These are phyloP conservation scores for Neopestalotiopsis sp. DNA, from an alignment of 2,329 filamentous ascomycete genomes.

Conservation along the genomic window DNA sequence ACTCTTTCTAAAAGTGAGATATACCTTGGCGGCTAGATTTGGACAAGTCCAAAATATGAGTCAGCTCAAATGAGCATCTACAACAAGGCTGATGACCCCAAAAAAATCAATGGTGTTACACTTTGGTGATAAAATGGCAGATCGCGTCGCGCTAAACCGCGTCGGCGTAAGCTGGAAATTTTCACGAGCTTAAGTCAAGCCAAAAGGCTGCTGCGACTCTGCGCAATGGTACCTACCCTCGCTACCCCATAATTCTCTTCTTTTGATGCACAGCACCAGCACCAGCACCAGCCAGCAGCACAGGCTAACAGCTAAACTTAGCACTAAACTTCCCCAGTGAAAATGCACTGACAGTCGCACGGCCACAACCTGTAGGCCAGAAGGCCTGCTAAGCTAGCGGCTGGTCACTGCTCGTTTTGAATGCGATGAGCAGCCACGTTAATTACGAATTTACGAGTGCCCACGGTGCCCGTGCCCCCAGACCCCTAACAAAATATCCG, in stretches of 20 bases:
- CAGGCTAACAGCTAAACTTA: background rate
- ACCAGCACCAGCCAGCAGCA: too few species aligned
- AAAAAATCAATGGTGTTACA: background rate
- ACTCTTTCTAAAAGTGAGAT: background rate
- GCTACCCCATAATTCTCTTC: too few species aligned
- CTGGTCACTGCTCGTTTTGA: background rate
- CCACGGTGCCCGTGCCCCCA: background rate
- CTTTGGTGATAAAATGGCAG: background rate
- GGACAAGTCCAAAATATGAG: background rate
- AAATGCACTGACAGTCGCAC: background rate
- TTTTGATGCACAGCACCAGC: too few species aligned
- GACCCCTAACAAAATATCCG: background rate
- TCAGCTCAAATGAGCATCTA: background rate
- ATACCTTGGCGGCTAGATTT: background rate
- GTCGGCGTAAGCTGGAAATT: background rate
- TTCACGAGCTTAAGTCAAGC: background rate
- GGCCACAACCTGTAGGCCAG: background rate
- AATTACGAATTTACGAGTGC: background rate
- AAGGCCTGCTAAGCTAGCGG: background rate
- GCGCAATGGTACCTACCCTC: background rate
- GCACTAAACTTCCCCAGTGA: background rate
- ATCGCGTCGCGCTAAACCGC: background rate
- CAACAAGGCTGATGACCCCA: background rate
- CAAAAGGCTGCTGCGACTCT: background rate
- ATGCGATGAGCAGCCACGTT: constrained; percentile 3